A percentile compares a stretch with the other conserved stretches of the same genome.
phyloP scores from a whole-genome alignment of 495 filamentous ascomycete genomes.

The Aspergillus taichungensis region DNA sequence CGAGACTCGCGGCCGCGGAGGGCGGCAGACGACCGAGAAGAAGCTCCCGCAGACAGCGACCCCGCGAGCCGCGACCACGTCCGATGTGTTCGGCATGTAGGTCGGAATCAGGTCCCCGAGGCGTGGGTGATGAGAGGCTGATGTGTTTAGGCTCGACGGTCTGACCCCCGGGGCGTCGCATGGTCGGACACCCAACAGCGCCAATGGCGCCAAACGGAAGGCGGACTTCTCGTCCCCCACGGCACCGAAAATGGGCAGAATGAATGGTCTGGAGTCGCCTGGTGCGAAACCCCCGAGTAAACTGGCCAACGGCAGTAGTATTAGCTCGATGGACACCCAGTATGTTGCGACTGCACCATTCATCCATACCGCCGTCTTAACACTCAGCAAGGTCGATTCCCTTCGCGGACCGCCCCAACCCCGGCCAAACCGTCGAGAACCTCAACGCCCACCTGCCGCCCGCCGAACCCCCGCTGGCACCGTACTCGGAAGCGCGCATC shows the following conservation, averaged over 20 bases:
- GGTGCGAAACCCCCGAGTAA: constrained; percentile 16
- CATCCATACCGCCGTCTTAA: constrained; percentile 10
- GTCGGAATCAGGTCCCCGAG: constrained; percentile 11
- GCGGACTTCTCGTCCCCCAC: constrained; percentile 49
- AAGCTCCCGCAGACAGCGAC: constrained; percentile 47
- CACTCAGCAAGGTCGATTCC: constrained; percentile 34
- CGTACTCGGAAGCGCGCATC: constrained; percentile 66
- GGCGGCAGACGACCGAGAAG: constrained; percentile 49
- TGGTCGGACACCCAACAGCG: constrained; percentile 27
- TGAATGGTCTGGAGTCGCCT: constrained; percentile 26
- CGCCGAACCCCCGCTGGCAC: constrained; percentile 62
- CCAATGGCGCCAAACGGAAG: constrained; percentile 57
- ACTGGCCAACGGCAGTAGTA: constrained; percentile 10
- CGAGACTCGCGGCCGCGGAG: constrained; percentile 51
- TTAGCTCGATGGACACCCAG: constrained; percentile 18
- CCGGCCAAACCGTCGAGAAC: constrained; percentile 74
- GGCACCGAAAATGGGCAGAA: constrained; percentile 42
- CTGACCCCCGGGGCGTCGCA: constrained; percentile 66
- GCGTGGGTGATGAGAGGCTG: background rate
- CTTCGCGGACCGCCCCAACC: constrained; percentile 62
- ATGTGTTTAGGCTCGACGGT: constrained; percentile 56
- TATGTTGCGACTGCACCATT: constrained; percentile 11
- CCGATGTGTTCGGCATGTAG: constrained; percentile 81
- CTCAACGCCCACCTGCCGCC: constrained; percentile 67
- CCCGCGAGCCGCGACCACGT: constrained; percentile 49